Evolutionary conservation across 2,329 filamentous ascomycete species (phyloP).

Genomic region (Biscogniauxia mediterranea): DNA sequence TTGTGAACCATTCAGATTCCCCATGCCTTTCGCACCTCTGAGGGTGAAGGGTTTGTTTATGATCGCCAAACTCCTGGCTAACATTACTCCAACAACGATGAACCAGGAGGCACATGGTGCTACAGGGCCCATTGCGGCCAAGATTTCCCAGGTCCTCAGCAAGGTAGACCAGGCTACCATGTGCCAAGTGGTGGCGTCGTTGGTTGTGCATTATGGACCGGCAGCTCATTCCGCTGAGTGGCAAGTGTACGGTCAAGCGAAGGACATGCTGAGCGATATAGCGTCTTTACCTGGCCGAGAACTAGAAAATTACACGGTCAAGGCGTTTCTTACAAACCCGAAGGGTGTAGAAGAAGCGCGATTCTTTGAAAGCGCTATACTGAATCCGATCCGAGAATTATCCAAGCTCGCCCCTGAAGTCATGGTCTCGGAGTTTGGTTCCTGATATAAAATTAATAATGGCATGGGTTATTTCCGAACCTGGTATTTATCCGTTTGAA

Average conservation of each 20-base stretch:
- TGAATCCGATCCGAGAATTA: conserved; percentile 47
- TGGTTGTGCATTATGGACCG: conserved; percentile 44
- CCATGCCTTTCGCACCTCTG: conserved; percentile 49
- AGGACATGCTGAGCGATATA: conserved; percentile 49
- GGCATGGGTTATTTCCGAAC: not conserved
- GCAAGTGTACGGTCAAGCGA: conserved; percentile 43
- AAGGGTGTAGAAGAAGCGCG: conserved; percentile 37
- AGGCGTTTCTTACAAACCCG: conserved; percentile 43
- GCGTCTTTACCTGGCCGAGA: conserved; percentile 45
- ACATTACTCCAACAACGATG: conserved; percentile 41
- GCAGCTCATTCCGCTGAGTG: conserved; percentile 45
- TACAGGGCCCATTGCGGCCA: conserved; percentile 3
- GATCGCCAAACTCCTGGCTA: conserved; percentile 51
- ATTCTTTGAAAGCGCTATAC: conserved; percentile 51
- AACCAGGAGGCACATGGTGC: conserved; percentile 22
- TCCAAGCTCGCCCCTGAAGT: conserved; percentile 45
- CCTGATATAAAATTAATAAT: conserved; percentile 1
- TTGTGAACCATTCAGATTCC: conserved; percentile 49
- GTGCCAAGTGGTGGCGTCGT: conserved; percentile 51
- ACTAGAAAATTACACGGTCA: conserved; percentile 43
- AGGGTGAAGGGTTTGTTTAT: conserved; percentile 51
- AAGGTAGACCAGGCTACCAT: conserved; percentile 52
- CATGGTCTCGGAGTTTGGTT: conserved; percentile 41
- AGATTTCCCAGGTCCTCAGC: conserved; percentile 32
- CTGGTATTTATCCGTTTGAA: not conserved